Evolutionary conservation across 225 moss, liverwort and hornwort genomes (phyloP).

Genomic region (Physcomitrium patens): DNA sequence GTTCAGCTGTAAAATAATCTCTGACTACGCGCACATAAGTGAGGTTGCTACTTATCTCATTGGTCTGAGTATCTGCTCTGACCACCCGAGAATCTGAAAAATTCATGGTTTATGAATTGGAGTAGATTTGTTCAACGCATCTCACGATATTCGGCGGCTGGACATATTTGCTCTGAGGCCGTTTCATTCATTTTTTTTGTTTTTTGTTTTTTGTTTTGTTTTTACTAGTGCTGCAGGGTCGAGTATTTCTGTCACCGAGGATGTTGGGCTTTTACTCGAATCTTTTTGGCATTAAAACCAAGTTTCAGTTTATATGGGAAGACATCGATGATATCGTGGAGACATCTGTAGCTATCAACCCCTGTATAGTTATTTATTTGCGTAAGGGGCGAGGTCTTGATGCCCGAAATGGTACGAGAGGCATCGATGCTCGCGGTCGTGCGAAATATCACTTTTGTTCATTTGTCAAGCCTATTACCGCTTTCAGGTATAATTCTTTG

Average conservation of each 20-base stretch:
- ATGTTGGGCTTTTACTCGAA: conserved; percentile 95
- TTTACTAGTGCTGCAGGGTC: conserved; percentile 57
- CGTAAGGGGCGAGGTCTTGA: conserved; percentile 80
- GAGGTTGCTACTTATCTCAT: neutral
- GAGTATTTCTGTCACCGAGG: conserved; percentile 90
- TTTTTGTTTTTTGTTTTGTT: too few relatives aligned
- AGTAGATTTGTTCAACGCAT: neutral
- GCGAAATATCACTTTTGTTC: conserved; percentile 89
- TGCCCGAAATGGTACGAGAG: conserved; percentile 74
- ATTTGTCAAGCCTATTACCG: conserved; percentile 82
- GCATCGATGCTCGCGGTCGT: conserved; percentile 73
- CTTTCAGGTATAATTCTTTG: conserved; percentile 62
- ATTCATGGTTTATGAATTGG: neutral
- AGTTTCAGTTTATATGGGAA: conserved; percentile 96
- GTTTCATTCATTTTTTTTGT: neutral
- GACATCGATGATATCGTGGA: conserved; percentile 95
- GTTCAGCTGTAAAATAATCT: neutral
- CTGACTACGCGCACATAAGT: neutral
- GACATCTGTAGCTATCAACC: conserved; percentile 73
- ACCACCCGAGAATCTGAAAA: neutral
- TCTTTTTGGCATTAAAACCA: conserved; percentile 92
- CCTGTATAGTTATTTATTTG: conserved; percentile 70
- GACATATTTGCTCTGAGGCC: neutral
- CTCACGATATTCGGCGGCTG: neutral
- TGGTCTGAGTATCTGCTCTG: neutral